Evolutionary conservation across 78 protist species (phyloP).

Genomic region (Dictyostelium firmibasis): DNA sequence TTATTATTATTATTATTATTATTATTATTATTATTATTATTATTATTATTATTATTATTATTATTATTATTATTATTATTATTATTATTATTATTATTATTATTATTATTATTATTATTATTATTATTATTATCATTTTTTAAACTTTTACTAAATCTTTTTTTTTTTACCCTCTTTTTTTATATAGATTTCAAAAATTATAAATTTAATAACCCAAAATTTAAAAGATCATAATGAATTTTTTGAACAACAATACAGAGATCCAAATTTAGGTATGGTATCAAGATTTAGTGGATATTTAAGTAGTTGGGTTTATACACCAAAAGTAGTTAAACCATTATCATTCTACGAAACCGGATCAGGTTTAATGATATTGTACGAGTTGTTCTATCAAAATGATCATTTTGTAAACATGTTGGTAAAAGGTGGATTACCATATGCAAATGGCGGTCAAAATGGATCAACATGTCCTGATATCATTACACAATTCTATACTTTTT

Average conservation of each 20-base stretch:
- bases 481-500: constrained; percentile 23
- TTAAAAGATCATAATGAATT: constrained; percentile 42
- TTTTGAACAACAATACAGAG: constrained; percentile 23
- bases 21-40: neutral
- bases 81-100: neutral
- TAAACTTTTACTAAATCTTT: neutral
- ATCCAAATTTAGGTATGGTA: constrained; percentile 47
- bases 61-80: neutral
- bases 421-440: constrained; percentile 2
- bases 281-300: constrained; percentile 58
- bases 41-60: neutral
- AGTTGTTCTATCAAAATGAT: constrained; percentile 58
- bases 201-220: neutral
- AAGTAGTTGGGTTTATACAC: constrained; percentile 75
- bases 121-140: neutral
- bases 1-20: neutral
- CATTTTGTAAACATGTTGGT: constrained; percentile 11
- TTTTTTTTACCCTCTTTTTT: neutral
- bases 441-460: neutral
- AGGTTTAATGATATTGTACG: constrained; percentile 40
- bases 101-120: neutral
- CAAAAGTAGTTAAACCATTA: neutral
- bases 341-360: constrained; percentile 46
- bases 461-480: constrained; percentile 51
- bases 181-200: neutral